phyloP scores from a whole-genome alignment of 768 basidiomycete genomes.

The Suillus tomentosus region DNA sequence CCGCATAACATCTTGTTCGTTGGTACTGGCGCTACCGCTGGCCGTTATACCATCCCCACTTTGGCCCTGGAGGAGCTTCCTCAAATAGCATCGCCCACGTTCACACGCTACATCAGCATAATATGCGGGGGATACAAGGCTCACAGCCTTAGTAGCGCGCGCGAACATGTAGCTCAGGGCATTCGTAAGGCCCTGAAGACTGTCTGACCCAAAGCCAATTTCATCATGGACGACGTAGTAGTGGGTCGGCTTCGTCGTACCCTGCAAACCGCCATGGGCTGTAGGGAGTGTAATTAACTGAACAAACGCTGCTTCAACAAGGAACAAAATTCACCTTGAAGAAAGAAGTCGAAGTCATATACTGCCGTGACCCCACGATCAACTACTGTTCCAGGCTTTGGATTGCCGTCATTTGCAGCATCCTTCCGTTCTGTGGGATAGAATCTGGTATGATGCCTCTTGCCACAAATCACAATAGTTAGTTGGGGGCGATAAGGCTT shows the following conservation, averaged over 20 bases:
- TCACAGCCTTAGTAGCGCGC: constrained; percentile 54
- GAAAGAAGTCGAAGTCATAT: constrained; percentile 57
- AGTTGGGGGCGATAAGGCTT: constrained; percentile 46
- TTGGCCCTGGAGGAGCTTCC: constrained; percentile 46
- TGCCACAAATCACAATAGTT: constrained; percentile 57
- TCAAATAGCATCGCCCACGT: constrained; percentile 54
- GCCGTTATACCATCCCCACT: constrained; percentile 28
- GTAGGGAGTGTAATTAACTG: constrained; percentile 1
- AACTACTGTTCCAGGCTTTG: constrained; percentile 54
- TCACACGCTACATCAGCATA: constrained; percentile 55
- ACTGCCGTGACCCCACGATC: constrained; percentile 56
- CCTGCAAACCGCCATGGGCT: constrained; percentile 49
- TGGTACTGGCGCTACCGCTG: constrained; percentile 37
- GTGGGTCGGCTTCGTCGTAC: constrained; percentile 54
- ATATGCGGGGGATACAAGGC: constrained; percentile 39
- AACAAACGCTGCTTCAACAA: neutral
- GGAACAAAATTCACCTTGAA: constrained; percentile 41
- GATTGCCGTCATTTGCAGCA: constrained; percentile 51
- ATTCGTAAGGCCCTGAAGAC: constrained; percentile 57
- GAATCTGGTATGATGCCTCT: constrained; percentile 60
- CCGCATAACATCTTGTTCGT: constrained; percentile 50
- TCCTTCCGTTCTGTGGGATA: constrained; percentile 47
- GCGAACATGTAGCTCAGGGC: constrained; percentile 57
- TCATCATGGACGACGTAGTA: constrained; percentile 60
- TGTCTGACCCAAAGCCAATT: constrained; percentile 48